phyloP scores from a whole-genome alignment of 2,329 filamentous ascomycete genomes.

The Trichoderma sp. region DNA sequence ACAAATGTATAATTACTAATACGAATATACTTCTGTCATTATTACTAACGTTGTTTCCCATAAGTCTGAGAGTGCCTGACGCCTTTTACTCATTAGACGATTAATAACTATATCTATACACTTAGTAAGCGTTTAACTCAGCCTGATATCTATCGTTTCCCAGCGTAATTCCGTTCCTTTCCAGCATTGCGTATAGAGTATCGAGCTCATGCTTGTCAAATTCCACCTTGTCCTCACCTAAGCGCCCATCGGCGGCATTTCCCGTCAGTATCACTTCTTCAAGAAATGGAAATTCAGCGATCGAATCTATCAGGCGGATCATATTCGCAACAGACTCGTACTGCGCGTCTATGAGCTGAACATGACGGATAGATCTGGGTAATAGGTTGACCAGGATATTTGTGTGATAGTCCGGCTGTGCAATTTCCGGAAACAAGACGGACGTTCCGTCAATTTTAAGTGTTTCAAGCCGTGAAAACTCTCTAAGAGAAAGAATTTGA shows the following conservation, averaged over 20 bases:
- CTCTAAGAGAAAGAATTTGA: slow-evolving; percentile 1
- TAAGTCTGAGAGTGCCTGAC: background rate
- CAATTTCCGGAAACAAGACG: background rate
- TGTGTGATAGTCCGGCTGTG: background rate
- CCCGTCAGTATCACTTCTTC: background rate
- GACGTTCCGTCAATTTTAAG: background rate
- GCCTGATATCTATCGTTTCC: background rate
- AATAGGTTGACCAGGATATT: background rate
- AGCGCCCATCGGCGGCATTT: background rate
- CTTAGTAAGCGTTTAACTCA: background rate
- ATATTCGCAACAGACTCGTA: background rate
- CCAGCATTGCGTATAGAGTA: background rate
- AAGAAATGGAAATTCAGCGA: background rate
- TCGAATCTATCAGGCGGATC: background rate
- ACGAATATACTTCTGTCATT: background rate
- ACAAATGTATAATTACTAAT: background rate
- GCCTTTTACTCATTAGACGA: background rate
- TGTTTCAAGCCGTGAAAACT: background rate
- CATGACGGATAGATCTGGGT: background rate
- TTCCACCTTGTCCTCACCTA: background rate
- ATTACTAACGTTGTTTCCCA: background rate
- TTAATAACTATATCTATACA: background rate
- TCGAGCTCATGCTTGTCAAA: background rate
- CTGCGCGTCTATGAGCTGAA: background rate
- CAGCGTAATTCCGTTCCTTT: background rate